Evolutionary conservation across 495 filamentous ascomycete species (phyloP).

Genomic region (Durotheca rogersii): DNA sequence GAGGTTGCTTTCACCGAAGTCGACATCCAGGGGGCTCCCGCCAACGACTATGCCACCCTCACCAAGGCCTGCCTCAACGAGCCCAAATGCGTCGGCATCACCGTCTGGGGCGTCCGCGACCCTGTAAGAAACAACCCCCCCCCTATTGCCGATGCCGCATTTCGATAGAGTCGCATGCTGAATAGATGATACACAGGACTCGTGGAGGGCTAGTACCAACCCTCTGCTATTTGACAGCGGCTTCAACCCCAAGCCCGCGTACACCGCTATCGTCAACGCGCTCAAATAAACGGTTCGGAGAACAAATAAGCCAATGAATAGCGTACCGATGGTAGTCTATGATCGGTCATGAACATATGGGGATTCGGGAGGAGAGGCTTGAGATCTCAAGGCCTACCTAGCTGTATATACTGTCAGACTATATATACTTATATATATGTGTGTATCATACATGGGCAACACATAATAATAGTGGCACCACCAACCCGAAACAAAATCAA

Average conservation of each 20-base stretch:
- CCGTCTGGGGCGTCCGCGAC: constrained; percentile 75
- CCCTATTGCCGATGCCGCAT: not conserved
- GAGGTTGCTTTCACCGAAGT: constrained; percentile 67
- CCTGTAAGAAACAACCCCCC: constrained; percentile 41
- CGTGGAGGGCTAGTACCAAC: constrained; percentile 61
- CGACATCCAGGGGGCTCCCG: constrained; percentile 60
- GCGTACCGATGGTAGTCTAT: too few species aligned
- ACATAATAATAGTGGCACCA: not conserved
- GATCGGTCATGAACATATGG: too few species aligned
- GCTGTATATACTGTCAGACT: constrained; percentile 24
- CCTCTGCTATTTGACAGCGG: constrained; percentile 66
- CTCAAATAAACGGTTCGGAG: constrained; percentile 36
- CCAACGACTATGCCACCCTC: constrained; percentile 62
- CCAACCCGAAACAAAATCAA: not conserved
- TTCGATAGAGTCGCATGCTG: constrained; percentile 3
- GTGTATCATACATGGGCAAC: not conserved
- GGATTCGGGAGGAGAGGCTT: constrained; percentile 1
- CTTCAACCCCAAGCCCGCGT: constrained; percentile 65
- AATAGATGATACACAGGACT: constrained; percentile 45
- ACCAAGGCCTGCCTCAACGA: constrained; percentile 64
- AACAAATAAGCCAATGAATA: not conserved
- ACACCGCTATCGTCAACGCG: constrained; percentile 57
- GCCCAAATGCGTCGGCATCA: constrained; percentile 70
- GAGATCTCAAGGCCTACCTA: constrained; percentile 2
- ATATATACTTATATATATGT: constrained; percentile 22